These are phyloP conservation scores for Astraeus odoratus DNA, from an alignment of 768 basidiomycete species.

Conservation along the genomic window DNA sequence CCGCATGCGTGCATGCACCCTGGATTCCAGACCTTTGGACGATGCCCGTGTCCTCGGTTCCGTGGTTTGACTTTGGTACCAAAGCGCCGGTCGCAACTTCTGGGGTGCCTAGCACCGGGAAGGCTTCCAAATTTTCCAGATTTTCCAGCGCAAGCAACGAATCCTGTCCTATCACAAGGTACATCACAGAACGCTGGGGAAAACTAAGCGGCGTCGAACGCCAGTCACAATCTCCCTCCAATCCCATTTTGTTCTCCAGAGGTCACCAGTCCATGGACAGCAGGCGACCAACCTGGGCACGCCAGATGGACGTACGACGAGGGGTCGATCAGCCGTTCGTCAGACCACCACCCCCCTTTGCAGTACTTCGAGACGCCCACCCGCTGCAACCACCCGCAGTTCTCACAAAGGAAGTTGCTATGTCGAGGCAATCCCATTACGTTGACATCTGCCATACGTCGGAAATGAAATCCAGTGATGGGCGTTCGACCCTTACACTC, in stretches of 20 bases:
- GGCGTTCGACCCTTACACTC: constrained; percentile 11
- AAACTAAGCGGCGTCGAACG: constrained; percentile 20
- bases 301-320: constrained; percentile 34
- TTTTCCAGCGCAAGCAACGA: constrained; percentile 7
- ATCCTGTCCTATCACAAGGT: constrained; percentile 21
- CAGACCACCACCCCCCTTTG: constrained; percentile 18
- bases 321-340: constrained; percentile 54
- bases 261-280: constrained; percentile 17
- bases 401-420: constrained; percentile 16
- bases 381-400: constrained; percentile 29
- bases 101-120: constrained; percentile 7
- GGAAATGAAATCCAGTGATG: constrained; percentile 21
- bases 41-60: constrained; percentile 41
- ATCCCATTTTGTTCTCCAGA: constrained; percentile 13
- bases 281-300: constrained; percentile 45
- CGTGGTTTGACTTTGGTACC: constrained; percentile 45
- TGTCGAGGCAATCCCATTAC: constrained; percentile 27
- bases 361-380: constrained; percentile 13
- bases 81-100: constrained; percentile 2
- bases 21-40: constrained; percentile 46
- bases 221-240: constrained; percentile 9
- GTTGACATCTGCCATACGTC: constrained; percentile 22
- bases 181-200: constrained; percentile 27
- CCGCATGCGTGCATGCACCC: constrained; percentile 38
- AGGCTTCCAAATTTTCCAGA: constrained; percentile 5